Evolutionary conservation across 495 filamentous ascomycete genomes (phyloP).

Genomic region (Aspergillus carlsbadensis): DNA sequence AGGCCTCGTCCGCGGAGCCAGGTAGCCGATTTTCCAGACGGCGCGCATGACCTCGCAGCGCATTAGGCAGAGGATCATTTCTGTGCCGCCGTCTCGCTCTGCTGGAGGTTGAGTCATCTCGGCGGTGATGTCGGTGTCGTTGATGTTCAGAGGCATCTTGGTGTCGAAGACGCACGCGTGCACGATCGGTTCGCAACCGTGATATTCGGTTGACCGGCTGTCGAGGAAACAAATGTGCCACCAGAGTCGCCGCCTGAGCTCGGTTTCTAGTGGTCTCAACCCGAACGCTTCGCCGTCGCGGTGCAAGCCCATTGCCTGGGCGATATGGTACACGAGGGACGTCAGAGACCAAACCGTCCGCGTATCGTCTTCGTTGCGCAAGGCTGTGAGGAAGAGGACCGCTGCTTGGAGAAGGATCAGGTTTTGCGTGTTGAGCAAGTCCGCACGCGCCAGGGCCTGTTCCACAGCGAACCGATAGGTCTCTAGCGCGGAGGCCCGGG

Average conservation of each 20-base stretch:
- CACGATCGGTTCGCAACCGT: constrained; percentile 32
- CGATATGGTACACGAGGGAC: constrained; percentile 47
- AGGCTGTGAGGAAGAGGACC: constrained; percentile 34
- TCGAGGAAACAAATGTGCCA: constrained; percentile 37
- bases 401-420: constrained; percentile 36
- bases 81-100: constrained; percentile 59
- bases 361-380: constrained; percentile 41
- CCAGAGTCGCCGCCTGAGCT: constrained; percentile 45
- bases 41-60: constrained; percentile 46
- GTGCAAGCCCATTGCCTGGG: constrained; percentile 50
- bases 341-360: constrained; percentile 44
- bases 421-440: constrained; percentile 34
- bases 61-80: constrained; percentile 77
- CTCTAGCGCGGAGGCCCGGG: constrained; percentile 23
- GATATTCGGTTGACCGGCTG: constrained; percentile 38
- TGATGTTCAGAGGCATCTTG: constrained; percentile 27
- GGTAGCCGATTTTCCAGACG: constrained; percentile 29
- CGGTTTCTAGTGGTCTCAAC: constrained; percentile 37
- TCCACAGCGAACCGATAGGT: constrained; percentile 34
- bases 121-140: constrained; percentile 24
- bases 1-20: constrained; percentile 12
- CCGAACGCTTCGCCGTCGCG: constrained; percentile 42
- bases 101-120: constrained; percentile 42
- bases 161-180: constrained; percentile 24
- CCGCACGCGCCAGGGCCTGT: constrained; percentile 24